phyloP scores from a whole-genome alignment of 441 rosid genomes.

The Adansonia grandidieri region DNA sequence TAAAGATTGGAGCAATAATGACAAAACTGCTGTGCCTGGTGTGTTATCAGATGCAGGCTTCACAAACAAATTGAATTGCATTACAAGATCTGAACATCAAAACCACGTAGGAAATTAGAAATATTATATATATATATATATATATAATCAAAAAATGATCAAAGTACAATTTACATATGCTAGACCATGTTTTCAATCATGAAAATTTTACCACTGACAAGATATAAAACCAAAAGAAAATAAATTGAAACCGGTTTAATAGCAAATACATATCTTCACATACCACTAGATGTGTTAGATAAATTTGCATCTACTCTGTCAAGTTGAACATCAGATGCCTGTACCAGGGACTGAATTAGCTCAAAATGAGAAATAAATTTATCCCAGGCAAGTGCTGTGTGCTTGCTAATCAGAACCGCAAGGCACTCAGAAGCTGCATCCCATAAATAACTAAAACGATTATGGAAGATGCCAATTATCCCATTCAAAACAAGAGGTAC shows the following conservation, averaged over 20 bases:
- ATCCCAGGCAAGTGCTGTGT: constrained; percentile 65
- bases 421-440: constrained; percentile 79
- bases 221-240: constrained; percentile 9
- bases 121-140: neutral
- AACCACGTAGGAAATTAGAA: constrained; percentile 31
- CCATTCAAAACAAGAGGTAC: constrained; percentile 69
- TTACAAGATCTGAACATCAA: constrained; percentile 62
- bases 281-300: constrained; percentile 56
- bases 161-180: neutral
- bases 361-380: constrained; percentile 57
- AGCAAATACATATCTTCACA: constrained; percentile 27
- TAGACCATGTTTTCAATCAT: neutral
- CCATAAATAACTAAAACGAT: constrained; percentile 72
- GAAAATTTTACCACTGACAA: neutral
- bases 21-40: constrained; percentile 52
- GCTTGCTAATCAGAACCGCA: constrained; percentile 60
- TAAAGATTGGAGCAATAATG: constrained; percentile 70
- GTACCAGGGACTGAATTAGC: constrained; percentile 52
- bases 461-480: constrained; percentile 75
- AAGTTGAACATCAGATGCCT: constrained; percentile 39
- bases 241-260: neutral
- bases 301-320: constrained; percentile 40
- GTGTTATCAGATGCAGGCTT: constrained; percentile 61
- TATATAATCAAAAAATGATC: neutral
- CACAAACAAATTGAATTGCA: constrained; percentile 54